phyloP scores from a whole-genome alignment of 2,329 filamentous ascomycete species.

The Botrytis fragariae region DNA sequence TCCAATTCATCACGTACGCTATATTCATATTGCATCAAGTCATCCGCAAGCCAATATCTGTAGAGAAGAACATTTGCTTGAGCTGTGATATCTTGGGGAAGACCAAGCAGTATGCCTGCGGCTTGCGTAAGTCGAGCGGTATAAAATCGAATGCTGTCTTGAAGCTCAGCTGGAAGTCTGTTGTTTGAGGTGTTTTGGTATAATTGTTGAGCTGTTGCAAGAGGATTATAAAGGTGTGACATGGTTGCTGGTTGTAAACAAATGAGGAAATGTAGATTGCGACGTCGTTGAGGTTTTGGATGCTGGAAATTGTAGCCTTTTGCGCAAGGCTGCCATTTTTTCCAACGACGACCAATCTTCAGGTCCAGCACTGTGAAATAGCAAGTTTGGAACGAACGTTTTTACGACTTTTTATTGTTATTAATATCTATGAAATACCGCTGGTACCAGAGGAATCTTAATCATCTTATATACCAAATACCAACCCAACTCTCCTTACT shows the following conservation, averaged over 20 bases:
- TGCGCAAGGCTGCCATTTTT: slow-evolving; percentile 31
- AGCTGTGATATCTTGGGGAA: slow-evolving; percentile 82
- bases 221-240: slow-evolving; percentile 66
- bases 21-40: slow-evolving; percentile 57
- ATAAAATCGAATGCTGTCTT: slow-evolving; percentile 68
- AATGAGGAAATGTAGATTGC: background rate
- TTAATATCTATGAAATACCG: background rate
- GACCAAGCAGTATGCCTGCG: slow-evolving; percentile 74
- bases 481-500: background rate
- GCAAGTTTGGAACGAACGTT: background rate
- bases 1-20: slow-evolving; percentile 27
- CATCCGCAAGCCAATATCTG: slow-evolving; percentile 69
- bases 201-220: slow-evolving; percentile 71
- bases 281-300: slow-evolving; percentile 7
- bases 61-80: slow-evolving; percentile 80
- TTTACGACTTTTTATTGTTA: background rate
- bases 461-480: background rate
- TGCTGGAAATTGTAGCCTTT: slow-evolving; percentile 24
- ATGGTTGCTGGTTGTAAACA: slow-evolving; percentile 40
- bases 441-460: background rate
- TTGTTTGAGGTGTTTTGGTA: slow-evolving; percentile 54
- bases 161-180: slow-evolving; percentile 63
- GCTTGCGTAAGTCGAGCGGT: slow-evolving; percentile 74
- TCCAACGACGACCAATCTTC: background rate
- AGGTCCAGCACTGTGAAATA: background rate